Evolutionary conservation across 352 stramenopile genomes (phyloP), one percentile per base, ranked within the genome.

Genomic region (Hyaloperonospora brassicae): DNA sequence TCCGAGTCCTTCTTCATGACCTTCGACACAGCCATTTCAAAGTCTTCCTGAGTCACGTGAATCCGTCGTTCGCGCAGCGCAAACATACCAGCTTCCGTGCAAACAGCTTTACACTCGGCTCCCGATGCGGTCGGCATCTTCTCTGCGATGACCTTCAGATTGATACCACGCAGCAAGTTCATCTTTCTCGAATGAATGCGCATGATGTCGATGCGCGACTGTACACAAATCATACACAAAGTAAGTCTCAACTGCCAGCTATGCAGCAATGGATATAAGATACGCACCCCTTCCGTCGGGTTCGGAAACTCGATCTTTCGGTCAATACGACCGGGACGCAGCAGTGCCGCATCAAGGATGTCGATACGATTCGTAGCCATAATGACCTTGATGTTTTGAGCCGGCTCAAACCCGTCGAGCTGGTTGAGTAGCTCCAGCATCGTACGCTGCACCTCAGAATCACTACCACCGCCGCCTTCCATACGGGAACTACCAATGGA

Each of bases 1-100:
- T 99, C 97, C 50, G 86, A 92, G 63, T 99, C 97, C 81, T 99
- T 99, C 95, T 99, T 99, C 96, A 99, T 99, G 55, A 99, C 97
- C 87, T 99, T 99, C 50, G 90, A 97, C 23, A 99, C 96, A 10
- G 97, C 96, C 96, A 99, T 99, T 73, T 99, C 96, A 73, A 99
- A 99, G 79, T 99, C 96, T 80, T 99, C 96, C 70, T 99, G 97
- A 24, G 97, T 99, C 23, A 99, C 97, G 80, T 99, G 97, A 50
- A 99, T 98, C 55, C 97, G 87, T 60, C 97, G 87, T 80, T 99
- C 97, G 60, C 97, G 84, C 39, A 99, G 73, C n/a, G 97, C 97
- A 84, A 99, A 99, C 97, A 99, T 99, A 47, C 97, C 97, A 12
- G 97, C 97, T 68, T 99, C 97, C 40, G 96, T 99, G 76, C 97